Percentiles rank a stretch among this genome's conserved stretches.
Evolutionary conservation across 2,329 filamentous ascomycete species (phyloP).

Genomic region (Tolypocladium amazonense): DNA sequence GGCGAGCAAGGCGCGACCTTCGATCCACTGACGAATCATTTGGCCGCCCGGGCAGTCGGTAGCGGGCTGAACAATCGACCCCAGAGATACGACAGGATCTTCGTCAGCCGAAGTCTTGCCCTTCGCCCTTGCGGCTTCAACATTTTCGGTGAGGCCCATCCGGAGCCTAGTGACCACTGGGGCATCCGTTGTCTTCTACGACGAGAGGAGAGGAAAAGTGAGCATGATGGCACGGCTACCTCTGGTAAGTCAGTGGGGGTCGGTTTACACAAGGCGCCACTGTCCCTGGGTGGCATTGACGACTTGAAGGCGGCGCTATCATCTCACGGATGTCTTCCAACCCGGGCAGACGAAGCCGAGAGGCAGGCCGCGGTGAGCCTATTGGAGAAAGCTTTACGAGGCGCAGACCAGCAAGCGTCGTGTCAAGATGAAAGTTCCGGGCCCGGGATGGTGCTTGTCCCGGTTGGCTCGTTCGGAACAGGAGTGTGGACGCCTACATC

Average conservation of each 20-base stretch:
- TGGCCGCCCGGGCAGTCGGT: conserved; percentile 41
- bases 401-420: conserved; percentile 12
- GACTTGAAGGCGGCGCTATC: conserved; percentile 27
- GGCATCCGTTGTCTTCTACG: conserved; percentile 37
- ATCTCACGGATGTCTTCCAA: conserved; percentile 33
- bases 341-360: conserved; percentile 25
- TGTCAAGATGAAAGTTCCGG: conserved; percentile 8
- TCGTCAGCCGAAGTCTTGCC: conserved; percentile 34
- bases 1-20: conserved; percentile 58
- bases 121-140: conserved; percentile 33
- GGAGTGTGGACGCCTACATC: conserved; percentile 50
- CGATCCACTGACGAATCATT: conserved; percentile 44
- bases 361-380: conserved; percentile 33
- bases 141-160: conserved; percentile 37
- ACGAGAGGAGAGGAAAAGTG: background rate
- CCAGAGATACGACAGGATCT: conserved; percentile 55
- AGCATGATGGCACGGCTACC: background rate
- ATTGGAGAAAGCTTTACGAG: conserved; percentile 30
- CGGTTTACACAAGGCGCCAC: conserved; percentile 15
- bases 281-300: conserved; percentile 18
- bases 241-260: conserved; percentile 12
- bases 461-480: conserved; percentile 57
- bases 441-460: conserved; percentile 37
- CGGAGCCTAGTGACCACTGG: conserved; percentile 43
- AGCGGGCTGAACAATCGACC: conserved; percentile 40